These are phyloP conservation scores for Coprinopsis marcescibilis DNA, from an alignment of 768 basidiomycete species.

Conservation along the genomic window DNA sequence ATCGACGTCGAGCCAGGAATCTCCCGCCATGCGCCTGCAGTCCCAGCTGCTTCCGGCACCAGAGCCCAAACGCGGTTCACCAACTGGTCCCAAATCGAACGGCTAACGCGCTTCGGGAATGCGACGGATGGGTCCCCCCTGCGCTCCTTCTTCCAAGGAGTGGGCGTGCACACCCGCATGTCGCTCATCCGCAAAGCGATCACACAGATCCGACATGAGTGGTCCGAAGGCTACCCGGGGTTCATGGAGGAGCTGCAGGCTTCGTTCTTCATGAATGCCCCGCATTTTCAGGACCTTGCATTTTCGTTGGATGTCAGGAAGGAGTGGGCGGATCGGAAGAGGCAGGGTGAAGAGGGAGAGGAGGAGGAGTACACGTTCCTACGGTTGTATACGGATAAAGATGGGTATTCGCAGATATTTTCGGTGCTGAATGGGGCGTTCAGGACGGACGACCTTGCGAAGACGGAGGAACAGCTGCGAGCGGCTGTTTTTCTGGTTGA, in stretches of 20 bases:
- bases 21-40: too few relatives aligned
- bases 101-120: slow-evolving; percentile 9
- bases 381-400: slow-evolving; percentile 16
- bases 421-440: slow-evolving; percentile 16
- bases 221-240: slow-evolving; percentile 12
- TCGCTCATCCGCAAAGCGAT: slow-evolving; percentile 14
- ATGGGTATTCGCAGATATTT: slow-evolving; percentile 18
- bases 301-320: slow-evolving; percentile 4
- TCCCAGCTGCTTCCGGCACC: too few relatives aligned
- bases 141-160: slow-evolving; percentile 16
- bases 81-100: too few relatives aligned
- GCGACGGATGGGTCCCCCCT: slow-evolving; percentile 6
- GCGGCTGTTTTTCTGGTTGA: slow-evolving; percentile 19
- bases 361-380: slow-evolving; percentile 15
- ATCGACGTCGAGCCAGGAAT: too few relatives aligned
- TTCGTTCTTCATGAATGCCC: slow-evolving; percentile 10
- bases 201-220: slow-evolving; percentile 15
- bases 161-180: slow-evolving; percentile 15
- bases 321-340: slow-evolving; percentile 15
- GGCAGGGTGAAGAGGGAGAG: slow-evolving; percentile 2
- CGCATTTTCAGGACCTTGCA: slow-evolving; percentile 7
- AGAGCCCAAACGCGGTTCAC: too few relatives aligned
- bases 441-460: slow-evolving; percentile 10
- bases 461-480: slow-evolving; percentile 12
- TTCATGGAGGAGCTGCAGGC: slow-evolving; percentile 16